Evolutionary conservation across 176 grass and related monocot species (phyloP).

Genomic region (Oryza punctata): DNA sequence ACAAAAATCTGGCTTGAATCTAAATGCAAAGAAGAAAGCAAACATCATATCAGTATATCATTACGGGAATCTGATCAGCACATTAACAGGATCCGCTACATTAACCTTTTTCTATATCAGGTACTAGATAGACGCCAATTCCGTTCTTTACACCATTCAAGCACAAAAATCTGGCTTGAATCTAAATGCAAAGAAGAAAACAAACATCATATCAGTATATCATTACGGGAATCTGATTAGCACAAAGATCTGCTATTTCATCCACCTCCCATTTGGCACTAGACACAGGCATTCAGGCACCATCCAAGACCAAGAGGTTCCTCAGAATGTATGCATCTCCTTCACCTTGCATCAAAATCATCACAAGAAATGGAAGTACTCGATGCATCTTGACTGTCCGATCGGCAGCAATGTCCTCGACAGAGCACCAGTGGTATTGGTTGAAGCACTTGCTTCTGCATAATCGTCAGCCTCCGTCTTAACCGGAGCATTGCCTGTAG

Average conservation of each 20-base stretch:
- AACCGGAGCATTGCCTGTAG: not conserved
- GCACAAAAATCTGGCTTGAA: constrained; percentile 41
- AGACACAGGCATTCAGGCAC: not conserved
- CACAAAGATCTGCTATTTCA: not conserved
- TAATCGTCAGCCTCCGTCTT: constrained; percentile 37
- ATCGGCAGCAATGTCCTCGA: constrained; percentile 52
- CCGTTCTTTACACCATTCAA: constrained; percentile 34
- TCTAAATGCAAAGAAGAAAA: constrained; percentile 25
- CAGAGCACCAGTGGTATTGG: constrained; percentile 18
- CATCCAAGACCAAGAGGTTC: not conserved
- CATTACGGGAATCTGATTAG: not conserved
- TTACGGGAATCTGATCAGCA: too few species aligned
- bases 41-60: too few species aligned
- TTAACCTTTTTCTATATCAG: not conserved
- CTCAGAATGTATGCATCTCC: not conserved
- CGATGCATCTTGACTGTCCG: constrained; percentile 56
- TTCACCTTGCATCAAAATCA: not conserved
- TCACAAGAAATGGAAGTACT: constrained; percentile 69
- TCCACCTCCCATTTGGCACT: not conserved
- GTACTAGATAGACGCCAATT: constrained; percentile 14
- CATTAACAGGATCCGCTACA: not conserved
- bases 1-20: too few species aligned
- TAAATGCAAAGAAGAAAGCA: too few species aligned
- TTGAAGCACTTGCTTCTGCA: not conserved
- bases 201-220: not conserved